Evolutionary conservation across 805 yeast genomes (phyloP), one percentile per base, ranked within the genome.

Genomic region (Barnettozyma pratensis): DNA sequence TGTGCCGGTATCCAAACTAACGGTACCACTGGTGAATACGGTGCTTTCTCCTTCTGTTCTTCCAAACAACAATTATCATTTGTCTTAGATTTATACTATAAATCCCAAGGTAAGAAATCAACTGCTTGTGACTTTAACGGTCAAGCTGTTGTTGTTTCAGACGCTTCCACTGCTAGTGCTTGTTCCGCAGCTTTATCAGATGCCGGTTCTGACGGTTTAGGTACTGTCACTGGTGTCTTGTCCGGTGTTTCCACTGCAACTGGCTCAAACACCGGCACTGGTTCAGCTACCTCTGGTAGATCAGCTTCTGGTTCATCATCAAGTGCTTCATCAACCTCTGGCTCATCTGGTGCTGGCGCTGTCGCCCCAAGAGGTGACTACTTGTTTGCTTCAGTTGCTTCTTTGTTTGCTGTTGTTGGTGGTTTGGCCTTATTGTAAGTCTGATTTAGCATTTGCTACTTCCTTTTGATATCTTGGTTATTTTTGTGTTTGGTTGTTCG

Each of bases 191-290:
- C 74, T 56, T 64, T 87, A 55, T 65, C 69, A 26, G 76, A 81
- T 56, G 90, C 91, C 57, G 95, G 95, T 64, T 53, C 76, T 51
- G 74, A 76, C 44, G 96, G 95, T 65, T 63, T 80, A 49, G 88
- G 89, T 48, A 52, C 79, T 30, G 73, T 82, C 49, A 62, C 78
- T 40, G 75, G 69, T 45, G 39, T 47, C 27, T 42, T 50, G 35
- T 42, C 57, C 11, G 46, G 58, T 34, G 27, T 51, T n/a, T 47
- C 54, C 39, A 38, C 56, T 4, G 35, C 52, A 34, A 31, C 56
- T 40, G 28, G 54, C 29, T 44, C 55, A 19, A 35, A 32, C 12
- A 31, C 45, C 14, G 9, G 37, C 14, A 44, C 48, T 36, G 42
- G 12, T 34, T 42, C 25, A 37, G 26, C 11, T 27, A 11, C 26